A percentile compares a stretch with the other conserved stretches of the same genome.
These are phyloP conservation scores for Yamadazyma atlantica DNA, from an alignment of 1,139 yeast genomes.

Conservation along the genomic window DNA sequence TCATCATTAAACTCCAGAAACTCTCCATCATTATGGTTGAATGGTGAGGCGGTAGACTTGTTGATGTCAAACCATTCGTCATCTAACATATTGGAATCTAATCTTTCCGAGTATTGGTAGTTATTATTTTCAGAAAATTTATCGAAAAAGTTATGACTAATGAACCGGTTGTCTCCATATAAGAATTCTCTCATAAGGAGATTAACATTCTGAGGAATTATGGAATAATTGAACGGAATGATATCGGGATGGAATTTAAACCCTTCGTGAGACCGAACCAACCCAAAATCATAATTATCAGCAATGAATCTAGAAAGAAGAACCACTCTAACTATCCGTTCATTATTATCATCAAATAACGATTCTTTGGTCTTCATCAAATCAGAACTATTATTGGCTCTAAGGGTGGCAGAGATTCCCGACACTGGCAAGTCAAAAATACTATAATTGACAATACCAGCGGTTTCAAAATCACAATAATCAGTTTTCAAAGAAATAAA, in stretches of 20 bases:
- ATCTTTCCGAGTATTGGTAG: conserved; percentile 8
- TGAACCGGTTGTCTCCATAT: conserved; percentile 43
- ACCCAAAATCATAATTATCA: conserved; percentile 53
- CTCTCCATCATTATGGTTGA: conserved; percentile 13
- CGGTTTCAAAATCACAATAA: conserved; percentile 48
- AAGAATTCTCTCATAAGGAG: conserved; percentile 32
- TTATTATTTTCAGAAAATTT: conserved; percentile 16
- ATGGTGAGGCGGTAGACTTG: conserved; percentile 8
- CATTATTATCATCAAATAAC: conserved; percentile 15
- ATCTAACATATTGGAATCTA: conserved; percentile 17
- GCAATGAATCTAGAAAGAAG: conserved; percentile 52
- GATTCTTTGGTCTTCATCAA: conserved; percentile 12
- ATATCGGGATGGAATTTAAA: conserved; percentile 40
- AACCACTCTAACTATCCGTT: conserved; percentile 49
- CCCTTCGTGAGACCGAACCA: conserved; percentile 43
- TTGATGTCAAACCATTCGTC: conserved; percentile 26
- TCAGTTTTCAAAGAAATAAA: conserved; percentile 49
- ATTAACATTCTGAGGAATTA: conserved; percentile 12
- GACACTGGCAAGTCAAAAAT: conserved; percentile 67
- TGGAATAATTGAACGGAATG: conserved; percentile 19
- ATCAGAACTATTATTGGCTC: conserved; percentile 16
- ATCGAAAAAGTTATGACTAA: conserved; percentile 42
- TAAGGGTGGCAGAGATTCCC: conserved; percentile 46
- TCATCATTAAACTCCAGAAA: conserved; percentile 16
- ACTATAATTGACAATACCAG: conserved; percentile 56